Base-by-base conservation (phyloP, 345 rosid species). In the Sapria himalayana region DNA sequence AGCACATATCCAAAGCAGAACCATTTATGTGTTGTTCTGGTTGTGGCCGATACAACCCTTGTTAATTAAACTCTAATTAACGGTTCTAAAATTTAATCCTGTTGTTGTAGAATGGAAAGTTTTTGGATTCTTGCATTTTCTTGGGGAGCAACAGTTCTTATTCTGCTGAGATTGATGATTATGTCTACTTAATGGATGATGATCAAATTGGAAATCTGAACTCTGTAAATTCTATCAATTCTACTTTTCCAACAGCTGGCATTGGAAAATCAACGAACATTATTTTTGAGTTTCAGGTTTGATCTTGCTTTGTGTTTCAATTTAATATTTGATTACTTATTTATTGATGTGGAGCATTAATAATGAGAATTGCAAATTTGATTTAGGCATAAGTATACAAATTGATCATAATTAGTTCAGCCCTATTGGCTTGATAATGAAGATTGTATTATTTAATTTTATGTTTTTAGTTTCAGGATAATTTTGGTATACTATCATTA, bases 101-200 rank as follows among this genome's bases (percentile, higher is more conserved):
- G 15, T 24, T 59, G 41, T 19, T 59, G 53, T 62, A 89, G 98
- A 75, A 76, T 46, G 94, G 95, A 45, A 68, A 68, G 51, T 71
- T 48, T 59, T 64, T 89, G 68, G 98, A 82, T 70, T 89, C 98
- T 29, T 82, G 91, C 58, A 62, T 89, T 53, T 62, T 57, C 27
- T 67, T 89, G 58, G 93, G 93, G 63, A 62, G 81, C 50, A 48
- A 57, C 53, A 82, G 95, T 65, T 52, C 91, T 49, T 89, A 89
- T 58, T 69, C 73, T 50, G 81, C 72, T 40, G 65, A 61, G 3
- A 58, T 41, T 63, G 75, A 67, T 58, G 93, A 89, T 59, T 64
- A 55, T 33, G 93, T 89, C 47, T 54, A 39, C 43, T 37, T 76
- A 50, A 78, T 78, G 60, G 71, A 50, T 41, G 74, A 56, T 49